Evolutionary conservation across 176 grass and related monocot genomes (phyloP).

Genomic region (Zea mays): Zm-B73-REFERENCE-NAM-5.0 NC_050099.1:248924501-248925000

Average conservation of each 20-base stretch:
- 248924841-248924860: slow-evolving; percentile 87
- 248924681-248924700: slow-evolving; percentile 27
- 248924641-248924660: neutral
- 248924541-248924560: slow-evolving; percentile 21
- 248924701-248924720: neutral
- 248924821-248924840: slow-evolving; percentile 92
- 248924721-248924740: slow-evolving; percentile 14
- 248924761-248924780: slow-evolving; percentile 10
- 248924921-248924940: slow-evolving; percentile 6
- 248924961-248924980: slow-evolving; percentile 12
- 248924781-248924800: slow-evolving; percentile 38
- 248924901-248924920: slow-evolving; percentile 9
- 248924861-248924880: slow-evolving; percentile 75
- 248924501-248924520: slow-evolving; percentile 19
- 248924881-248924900: slow-evolving; percentile 57
- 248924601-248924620: slow-evolving; percentile 8
- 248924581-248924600: slow-evolving; percentile 12
- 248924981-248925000: slow-evolving; percentile 59
- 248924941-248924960: slow-evolving; percentile 19
- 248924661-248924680: neutral
- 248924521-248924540: slow-evolving; percentile 11
- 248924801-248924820: slow-evolving; percentile 94
- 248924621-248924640: neutral
- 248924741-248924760: slow-evolving; percentile 28
- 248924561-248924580: slow-evolving; percentile 5